A percentile compares a stretch with the other conserved stretches of the same genome.
Evolutionary conservation across 305 asterid species (phyloP).

Genomic region (Fraxinus nigra): DNA sequence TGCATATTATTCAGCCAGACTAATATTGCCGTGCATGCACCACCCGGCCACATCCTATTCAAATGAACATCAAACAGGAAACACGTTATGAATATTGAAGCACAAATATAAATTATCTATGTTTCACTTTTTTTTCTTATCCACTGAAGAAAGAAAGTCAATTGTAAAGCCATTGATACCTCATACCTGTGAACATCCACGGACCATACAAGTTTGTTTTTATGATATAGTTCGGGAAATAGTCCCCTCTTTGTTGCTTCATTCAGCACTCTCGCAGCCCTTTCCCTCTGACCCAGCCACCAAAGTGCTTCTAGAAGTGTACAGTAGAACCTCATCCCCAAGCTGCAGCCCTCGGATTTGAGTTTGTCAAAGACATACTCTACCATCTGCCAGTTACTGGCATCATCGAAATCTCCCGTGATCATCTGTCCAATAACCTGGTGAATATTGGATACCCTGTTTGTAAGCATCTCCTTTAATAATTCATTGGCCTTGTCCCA

Average conservation of each 20-base stretch:
- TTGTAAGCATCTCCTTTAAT: constrained; percentile 71
- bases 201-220: constrained; percentile 78
- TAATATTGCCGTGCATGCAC: constrained; percentile 83
- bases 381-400: constrained; percentile 90
- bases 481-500: constrained; percentile 68
- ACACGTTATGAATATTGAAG: constrained; percentile 2
- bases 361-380: constrained; percentile 92
- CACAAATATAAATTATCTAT: not conserved
- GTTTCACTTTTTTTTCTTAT: not conserved
- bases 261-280: constrained; percentile 83
- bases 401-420: constrained; percentile 80
- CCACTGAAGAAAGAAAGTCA: not conserved
- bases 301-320: constrained; percentile 90
- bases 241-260: constrained; percentile 92
- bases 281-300: constrained; percentile 92
- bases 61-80: constrained; percentile 26
- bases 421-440: constrained; percentile 95
- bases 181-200: constrained; percentile 96
- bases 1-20: constrained; percentile 79
- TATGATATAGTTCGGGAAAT: constrained; percentile 78
- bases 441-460: constrained; percentile 70
- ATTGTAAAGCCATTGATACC: constrained; percentile 41
- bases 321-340: constrained; percentile 78
- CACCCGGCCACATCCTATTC: constrained; percentile 93
- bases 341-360: constrained; percentile 83